Evolutionary conservation across 371 early-diverging fungal genomes (phyloP), one percentile per base, ranked within the genome.

Genomic region (Apophysomyces trapeziformis): DNA sequence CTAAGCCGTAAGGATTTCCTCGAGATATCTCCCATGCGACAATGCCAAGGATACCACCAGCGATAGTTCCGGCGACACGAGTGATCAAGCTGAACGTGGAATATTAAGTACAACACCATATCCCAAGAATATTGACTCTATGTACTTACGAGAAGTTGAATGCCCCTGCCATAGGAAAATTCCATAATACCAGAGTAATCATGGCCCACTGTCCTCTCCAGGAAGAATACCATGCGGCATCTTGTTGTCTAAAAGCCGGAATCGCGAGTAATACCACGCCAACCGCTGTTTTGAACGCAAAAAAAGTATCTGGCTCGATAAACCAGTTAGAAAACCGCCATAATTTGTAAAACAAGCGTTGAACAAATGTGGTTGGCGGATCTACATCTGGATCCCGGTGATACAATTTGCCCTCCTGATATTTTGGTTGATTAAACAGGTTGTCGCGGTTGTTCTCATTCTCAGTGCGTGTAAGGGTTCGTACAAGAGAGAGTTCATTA

Each of bases 131-230:
- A 61, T 37, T 4, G 18, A 44, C 38, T 6, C 11, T 26, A 0
- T 9, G 3, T 7, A 63, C 71, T 54, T 72, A 69, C 70, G 72
- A 67, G 61, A 78, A 78, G 9, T 74, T 59, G 65, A 82, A 82
- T 21, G 72, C 65, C 13, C 82, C 82, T 0, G 77, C 64, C 50
- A 63, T 72, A 6, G 79, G 79, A 35, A 74, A 68, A 68, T 75
- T 75, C 82, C 82, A 82, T 0, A 82, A 47, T 6, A 71, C 69
- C 5, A 82, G 50, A 0, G 75, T 75, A 64, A 82, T 78, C 61
- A 78, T 64, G 7, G 75, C 73, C 82, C 82, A 81, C 63, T 81
- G 78, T 1, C 78, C 78, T 56, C 75, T 63, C 82, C 82, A 81
- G 7, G 69, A 62, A 36, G 62, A 61, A 58, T 72, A 80, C 80